Evolutionary conservation across 2,329 filamentous ascomycete genomes (phyloP), one percentile per base, ranked within the genome.

Genomic region (Septoria petroselini): DNA sequence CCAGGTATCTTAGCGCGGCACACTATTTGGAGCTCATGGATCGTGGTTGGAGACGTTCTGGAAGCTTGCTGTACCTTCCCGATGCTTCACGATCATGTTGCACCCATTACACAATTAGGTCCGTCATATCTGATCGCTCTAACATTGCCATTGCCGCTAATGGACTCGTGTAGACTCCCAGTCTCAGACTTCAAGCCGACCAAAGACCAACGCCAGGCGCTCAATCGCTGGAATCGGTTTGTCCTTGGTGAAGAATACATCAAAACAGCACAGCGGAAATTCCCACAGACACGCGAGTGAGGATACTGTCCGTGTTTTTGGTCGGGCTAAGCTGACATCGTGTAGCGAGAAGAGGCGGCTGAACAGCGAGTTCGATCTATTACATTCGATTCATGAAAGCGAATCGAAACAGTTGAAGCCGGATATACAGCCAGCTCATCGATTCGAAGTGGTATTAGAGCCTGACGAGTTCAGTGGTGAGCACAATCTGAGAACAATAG

Each of bases 31-130:
- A 67, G 35, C 74, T 93, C 30, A 72, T 91, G 37, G 81, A 90
- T 67, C 80, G 85, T 57, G 86, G 84, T 54, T 93, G 86, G 86
- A 84, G 88, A 67, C 79, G 76, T 58, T 78, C 76, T 31, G 77
- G 77, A 12, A 81, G 72, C 21, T 73, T 89, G 7, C 73, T 93
- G 41, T 93, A 93, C 70, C 82, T 88, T 53, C 87, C 88, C 11
- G 85, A 93, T 68, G 83, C 88, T 62, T 78, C 79, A 51, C 77
- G 83, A 49, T 87, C 89, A 54, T 98, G 93, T 64, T 98, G 93
- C 68, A 90, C 91, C 37, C 90, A 96, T 65, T 97, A 91, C 67
- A 90, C 86, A 1, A 83, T 93, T 46, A 82, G 73, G 73, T 75
- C 59, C 44, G 65, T 17, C 6, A 18, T 19, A 7, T 19, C 9